Evolutionary conservation across 768 basidiomycete genomes (phyloP), one percentile per base, ranked within the genome.

Genomic region (Phylloporus arenicola): DNA sequence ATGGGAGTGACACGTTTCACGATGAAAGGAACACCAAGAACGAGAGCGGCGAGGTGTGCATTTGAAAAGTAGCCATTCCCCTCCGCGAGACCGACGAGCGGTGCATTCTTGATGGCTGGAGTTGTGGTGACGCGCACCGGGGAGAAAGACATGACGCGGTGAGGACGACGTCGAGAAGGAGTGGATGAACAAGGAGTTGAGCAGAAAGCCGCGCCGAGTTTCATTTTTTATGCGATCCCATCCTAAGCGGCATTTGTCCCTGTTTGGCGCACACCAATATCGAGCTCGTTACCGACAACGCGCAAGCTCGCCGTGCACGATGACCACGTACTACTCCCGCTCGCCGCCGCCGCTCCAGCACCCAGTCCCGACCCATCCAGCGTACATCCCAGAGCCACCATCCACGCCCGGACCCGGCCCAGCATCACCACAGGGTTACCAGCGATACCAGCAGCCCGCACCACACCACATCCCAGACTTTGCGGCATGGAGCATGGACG

Each of bases 1-100:
- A 95, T 67, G 31, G 93, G 93, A 29, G 90, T 70, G 61, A 88
- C 72, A 47, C 82, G 80, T 66, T 94, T 94, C 68, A 95, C 68
- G 52, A 96, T 30, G 72, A 82, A 95, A 12, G 96, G 93, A 16
- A 91, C 81, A 62, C 79, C 76, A 58, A 97, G 64, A 65, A 97
- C 75, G 64, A 84, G 76, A 16, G 73, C 79, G 10, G 83, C 88
- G 54, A 98, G 83, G 48, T 92, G 88, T 52, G 69, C 51, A 63
- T 95, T 95, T 68, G 75, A 83, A 75, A 94, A 95, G 50, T 79
- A 75, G 58, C 85, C 87, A 63, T 86, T 92, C 42, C 92, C 92
- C 70, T 93, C 91, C 2, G 80, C 87, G 45, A 92, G 82, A 51
- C 87, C 87, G 39, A 84, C 72, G 55, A 89, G 71, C 14, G 91